These are phyloP conservation scores for Debaryomyces psychrophilus DNA, from an alignment of 1,139 yeast species.

Conservation along the genomic window DNA sequence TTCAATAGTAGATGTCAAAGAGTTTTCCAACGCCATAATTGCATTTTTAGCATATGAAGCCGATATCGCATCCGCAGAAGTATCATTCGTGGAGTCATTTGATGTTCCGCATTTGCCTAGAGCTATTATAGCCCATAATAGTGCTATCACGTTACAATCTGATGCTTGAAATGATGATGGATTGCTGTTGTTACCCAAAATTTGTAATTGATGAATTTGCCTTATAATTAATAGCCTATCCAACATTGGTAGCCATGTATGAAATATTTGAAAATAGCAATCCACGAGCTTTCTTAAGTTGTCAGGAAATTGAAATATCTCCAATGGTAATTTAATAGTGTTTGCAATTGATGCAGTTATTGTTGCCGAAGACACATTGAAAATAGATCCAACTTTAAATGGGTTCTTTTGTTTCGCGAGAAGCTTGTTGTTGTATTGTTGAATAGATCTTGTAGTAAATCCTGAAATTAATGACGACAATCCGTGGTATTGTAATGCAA, in stretches of 20 bases:
- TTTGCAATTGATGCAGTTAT: conserved; percentile 10
- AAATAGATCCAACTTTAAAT: conserved; percentile 29
- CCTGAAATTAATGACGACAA: conserved; percentile 28
- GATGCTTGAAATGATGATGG: conserved; percentile 12
- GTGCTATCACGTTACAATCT: conserved; percentile 26
- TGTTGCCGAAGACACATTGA: conserved; percentile 24
- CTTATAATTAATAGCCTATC: conserved; percentile 22
- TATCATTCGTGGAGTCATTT: not conserved
- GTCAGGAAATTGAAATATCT: conserved; percentile 24
- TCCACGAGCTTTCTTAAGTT: conserved; percentile 21
- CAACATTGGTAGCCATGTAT: conserved; percentile 27
- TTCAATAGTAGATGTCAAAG: conserved; percentile 28
- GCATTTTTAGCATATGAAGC: conserved; percentile 24
- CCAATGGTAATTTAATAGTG: conserved; percentile 22
- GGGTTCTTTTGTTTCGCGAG: conserved; percentile 16
- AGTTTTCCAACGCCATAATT: conserved; percentile 26
- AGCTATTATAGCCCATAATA: conserved; percentile 28
- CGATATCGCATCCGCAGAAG: conserved; percentile 11
- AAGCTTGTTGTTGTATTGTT: conserved; percentile 14
- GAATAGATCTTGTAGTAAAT: conserved; percentile 20
- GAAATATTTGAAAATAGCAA: conserved; percentile 23
- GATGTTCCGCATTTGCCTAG: conserved; percentile 19
- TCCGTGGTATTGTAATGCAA: conserved; percentile 29
- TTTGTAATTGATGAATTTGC: conserved; percentile 15
- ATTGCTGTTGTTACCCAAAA: not conserved